These are phyloP conservation scores for Roridomyces roridus DNA, from an alignment of 768 basidiomycete genomes.

Conservation along the genomic window DNA sequence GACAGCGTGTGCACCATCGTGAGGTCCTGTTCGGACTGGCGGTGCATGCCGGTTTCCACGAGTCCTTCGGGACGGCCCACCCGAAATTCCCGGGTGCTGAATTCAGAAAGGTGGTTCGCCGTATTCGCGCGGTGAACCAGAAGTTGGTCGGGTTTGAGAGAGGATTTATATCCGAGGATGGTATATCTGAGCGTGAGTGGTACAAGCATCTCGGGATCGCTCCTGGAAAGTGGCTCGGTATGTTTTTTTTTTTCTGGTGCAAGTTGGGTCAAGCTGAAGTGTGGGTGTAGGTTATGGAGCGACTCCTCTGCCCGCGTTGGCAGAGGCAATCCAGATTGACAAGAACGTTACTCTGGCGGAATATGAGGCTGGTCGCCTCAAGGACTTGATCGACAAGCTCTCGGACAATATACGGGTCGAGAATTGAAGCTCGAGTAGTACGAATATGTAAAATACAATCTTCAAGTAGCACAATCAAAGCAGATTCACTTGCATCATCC, in stretches of 20 bases:
- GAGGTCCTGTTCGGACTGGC: conserved; percentile 16
- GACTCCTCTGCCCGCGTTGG: conserved; percentile 82
- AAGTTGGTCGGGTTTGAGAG: conserved; percentile 76
- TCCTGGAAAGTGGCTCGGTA: conserved; percentile 85
- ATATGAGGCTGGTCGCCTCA: conserved; percentile 65
- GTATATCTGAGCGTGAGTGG: conserved; percentile 85
- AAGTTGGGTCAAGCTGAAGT: not conserved
- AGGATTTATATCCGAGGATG: conserved; percentile 80
- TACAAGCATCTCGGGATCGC: conserved; percentile 86
- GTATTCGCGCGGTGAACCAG: conserved; percentile 64
- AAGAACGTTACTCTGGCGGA: conserved; percentile 64
- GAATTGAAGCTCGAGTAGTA: not conserved
- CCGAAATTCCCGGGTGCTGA: conserved; percentile 41
- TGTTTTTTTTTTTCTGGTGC: conserved; percentile 25
- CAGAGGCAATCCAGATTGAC: conserved; percentile 77
- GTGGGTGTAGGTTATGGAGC: conserved; percentile 72
- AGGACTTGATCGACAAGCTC: conserved; percentile 58
- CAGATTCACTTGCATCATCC: not conserved
- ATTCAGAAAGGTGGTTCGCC: conserved; percentile 63
- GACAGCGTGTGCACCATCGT: conserved; percentile 21
- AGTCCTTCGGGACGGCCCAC: not conserved
- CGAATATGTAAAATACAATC: not conserved
- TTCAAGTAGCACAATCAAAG: too few relatives aligned
- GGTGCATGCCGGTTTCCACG: conserved; percentile 12
- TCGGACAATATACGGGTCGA: conserved; percentile 41